Percentiles rank a stretch among this genome's conserved stretches.
phyloP scores from a whole-genome alignment of 208 protist genomes.

The Leishmania martiniquensis region DNA sequence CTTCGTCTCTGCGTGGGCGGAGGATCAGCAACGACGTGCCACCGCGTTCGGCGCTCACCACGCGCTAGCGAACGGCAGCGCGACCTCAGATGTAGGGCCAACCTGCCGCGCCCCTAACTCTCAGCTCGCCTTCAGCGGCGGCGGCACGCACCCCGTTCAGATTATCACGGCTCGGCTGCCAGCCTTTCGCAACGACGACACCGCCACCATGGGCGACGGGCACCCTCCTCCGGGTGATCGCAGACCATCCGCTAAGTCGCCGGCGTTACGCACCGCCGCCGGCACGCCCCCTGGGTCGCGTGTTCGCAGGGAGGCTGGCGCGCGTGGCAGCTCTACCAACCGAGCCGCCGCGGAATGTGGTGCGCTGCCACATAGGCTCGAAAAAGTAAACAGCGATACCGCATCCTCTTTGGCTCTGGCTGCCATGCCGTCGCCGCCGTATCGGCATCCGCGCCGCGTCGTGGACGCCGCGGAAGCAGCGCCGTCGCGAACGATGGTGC shows the following conservation, averaged over 20 bases:
- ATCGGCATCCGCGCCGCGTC: not conserved
- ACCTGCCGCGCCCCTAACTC: constrained; percentile 17
- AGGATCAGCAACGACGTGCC: not conserved
- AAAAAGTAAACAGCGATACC: not conserved
- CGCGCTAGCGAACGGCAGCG: not conserved
- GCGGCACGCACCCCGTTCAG: constrained; percentile 28
- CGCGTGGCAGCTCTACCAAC: not conserved
- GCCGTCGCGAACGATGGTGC: not conserved
- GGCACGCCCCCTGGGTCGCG: not conserved
- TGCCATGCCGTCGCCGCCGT: constrained; percentile 17
- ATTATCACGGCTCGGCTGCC: constrained; percentile 23
- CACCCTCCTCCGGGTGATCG: not conserved
- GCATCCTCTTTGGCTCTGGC: constrained; percentile 2
- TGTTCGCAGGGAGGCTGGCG: not conserved
- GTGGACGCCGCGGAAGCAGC: not conserved
- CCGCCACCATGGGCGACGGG: constrained; percentile 1
- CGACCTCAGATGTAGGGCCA: constrained; percentile 3
- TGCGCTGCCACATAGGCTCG: not conserved
- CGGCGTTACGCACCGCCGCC: not conserved
- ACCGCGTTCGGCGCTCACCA: not conserved
- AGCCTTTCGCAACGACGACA: constrained; percentile 37
- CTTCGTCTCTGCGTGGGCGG: not conserved
- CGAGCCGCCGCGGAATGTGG: too few species aligned
- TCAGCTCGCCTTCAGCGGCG: constrained; percentile 31
- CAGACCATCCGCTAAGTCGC: not conserved